These are phyloP conservation scores for Fibroporia radiculosa DNA, from an alignment of 768 basidiomycete species.

Conservation along the genomic window DNA sequence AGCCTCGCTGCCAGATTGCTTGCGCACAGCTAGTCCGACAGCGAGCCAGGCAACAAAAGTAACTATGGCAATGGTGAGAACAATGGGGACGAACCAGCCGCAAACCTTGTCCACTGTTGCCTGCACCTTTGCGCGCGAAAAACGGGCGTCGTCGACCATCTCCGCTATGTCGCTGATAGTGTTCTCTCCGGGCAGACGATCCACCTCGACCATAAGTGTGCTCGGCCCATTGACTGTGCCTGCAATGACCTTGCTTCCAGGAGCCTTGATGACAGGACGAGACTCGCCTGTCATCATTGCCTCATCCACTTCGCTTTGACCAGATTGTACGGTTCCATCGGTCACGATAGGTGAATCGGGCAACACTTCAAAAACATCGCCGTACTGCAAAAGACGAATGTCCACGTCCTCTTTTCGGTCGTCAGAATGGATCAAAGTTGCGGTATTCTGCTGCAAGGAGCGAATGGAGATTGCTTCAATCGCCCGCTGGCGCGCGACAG, in stretches of 20 bases:
- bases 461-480: conserved; percentile 27
- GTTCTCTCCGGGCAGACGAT: conserved; percentile 32
- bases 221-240: conserved; percentile 31
- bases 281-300: conserved; percentile 37
- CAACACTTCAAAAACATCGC: conserved; percentile 28
- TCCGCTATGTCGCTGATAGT: conserved; percentile 30
- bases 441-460: conserved; percentile 24
- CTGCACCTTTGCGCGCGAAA: conserved; percentile 31
- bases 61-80: conserved; percentile 32
- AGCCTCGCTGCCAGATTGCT: conserved; percentile 19
- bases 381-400: conserved; percentile 27
- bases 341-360: conserved; percentile 30
- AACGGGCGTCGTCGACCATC: conserved; percentile 29
- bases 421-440: conserved; percentile 24
- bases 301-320: conserved; percentile 33
- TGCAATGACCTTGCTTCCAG: conserved; percentile 27
- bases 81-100: conserved; percentile 39
- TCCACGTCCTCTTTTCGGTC: conserved; percentile 15
- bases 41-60: conserved; percentile 31
- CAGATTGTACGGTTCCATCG: conserved; percentile 29
- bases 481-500: conserved; percentile 28
- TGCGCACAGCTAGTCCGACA: conserved; percentile 24
- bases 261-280: conserved; percentile 27
- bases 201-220: conserved; percentile 27
- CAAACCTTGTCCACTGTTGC: conserved; percentile 44